Evolutionary conservation across 495 filamentous ascomycete genomes (phyloP).

Genomic region (Neurospora pannonica): DNA sequence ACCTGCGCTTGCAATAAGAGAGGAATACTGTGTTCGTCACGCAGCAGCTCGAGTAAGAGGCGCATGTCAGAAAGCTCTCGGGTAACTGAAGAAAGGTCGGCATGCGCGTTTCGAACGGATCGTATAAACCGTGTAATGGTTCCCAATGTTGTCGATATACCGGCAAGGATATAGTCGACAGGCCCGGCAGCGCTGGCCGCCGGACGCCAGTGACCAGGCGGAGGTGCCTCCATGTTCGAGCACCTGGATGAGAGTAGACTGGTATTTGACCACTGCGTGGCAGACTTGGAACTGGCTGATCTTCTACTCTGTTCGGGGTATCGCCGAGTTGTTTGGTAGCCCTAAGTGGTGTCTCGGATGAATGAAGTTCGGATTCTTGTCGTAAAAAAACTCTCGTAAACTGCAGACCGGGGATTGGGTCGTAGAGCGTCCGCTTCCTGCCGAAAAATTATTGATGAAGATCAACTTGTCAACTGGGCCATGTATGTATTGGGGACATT

Average conservation of each 20-base stretch:
- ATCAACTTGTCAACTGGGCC: neutral
- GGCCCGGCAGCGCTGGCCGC: constrained; percentile 4
- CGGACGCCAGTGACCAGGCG: neutral
- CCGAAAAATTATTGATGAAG: neutral
- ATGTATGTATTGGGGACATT: neutral
- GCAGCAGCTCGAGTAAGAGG: constrained; percentile 19
- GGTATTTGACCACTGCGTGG: neutral
- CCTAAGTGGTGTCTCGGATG: neutral
- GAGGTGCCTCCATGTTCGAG: neutral
- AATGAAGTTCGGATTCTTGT: neutral
- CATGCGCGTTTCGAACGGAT: constrained; percentile 17
- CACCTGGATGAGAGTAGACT: neutral
- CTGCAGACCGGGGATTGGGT: neutral
- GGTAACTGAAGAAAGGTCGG: constrained; percentile 19
- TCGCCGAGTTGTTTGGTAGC: neutral
- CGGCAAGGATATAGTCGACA: constrained; percentile 16
- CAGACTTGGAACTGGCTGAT: neutral
- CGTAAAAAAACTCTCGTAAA: neutral
- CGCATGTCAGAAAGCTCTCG: constrained; percentile 23
- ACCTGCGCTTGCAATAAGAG: constrained; percentile 11
- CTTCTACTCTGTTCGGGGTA: neutral
- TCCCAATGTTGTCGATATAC: constrained; percentile 16
- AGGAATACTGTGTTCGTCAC: constrained; percentile 14
- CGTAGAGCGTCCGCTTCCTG: neutral
- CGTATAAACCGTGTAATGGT: constrained; percentile 22